Evolutionary conservation across 1,284 basidiomycete genomes (phyloP), one percentile per base, ranked within the genome.

Genomic region (Volvariella volvacea): DNA sequence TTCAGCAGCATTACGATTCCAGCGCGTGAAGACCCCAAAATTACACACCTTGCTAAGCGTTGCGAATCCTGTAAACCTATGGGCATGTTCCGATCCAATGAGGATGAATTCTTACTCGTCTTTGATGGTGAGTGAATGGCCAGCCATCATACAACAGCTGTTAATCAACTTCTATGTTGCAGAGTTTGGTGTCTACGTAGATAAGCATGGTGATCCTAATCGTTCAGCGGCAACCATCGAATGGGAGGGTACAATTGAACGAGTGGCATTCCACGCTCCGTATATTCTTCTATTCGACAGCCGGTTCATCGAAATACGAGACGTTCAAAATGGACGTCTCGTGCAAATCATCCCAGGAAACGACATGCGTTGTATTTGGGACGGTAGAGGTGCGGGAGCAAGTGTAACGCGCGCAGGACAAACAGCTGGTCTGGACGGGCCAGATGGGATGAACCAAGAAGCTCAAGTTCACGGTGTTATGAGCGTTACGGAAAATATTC

Each of bases 161-260:
- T 34, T 28, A 14, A 39, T 31, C 30, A 9, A 9, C 73, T 92
- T 22, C 78, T 90, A 22, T 88, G 92, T 62, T 88, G n/a, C 81
- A 93, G 91, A 92, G 60, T 95, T 97, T 53, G 94, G 93, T 7
- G 74, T 95, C 47, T 94, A 89, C 55, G 88, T 92, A 32, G 82
- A 90, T 60, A 85, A 89, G 40, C 88, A 93, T 50, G 92, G 93
- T 32, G 83, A 88, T 44, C 90, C 88, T 1, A 87, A 81, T 53
- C 82, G 89, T 37, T 61, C 72, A 20, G 70, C 80, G 46, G 74
- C 76, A 22, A 81, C 85, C 3, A 90, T 97, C 55, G 93, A 97
- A 61, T 98, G 94, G 92, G 94, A 98, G 65, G 92, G 92, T 9
- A 86, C 80, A 2, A 89, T 89, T 1, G 88, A 92, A 56, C 82